Base-by-base conservation (phyloP, 2,329 filamentous ascomycete genomes). In the Ophiostoma quercus region DNA sequence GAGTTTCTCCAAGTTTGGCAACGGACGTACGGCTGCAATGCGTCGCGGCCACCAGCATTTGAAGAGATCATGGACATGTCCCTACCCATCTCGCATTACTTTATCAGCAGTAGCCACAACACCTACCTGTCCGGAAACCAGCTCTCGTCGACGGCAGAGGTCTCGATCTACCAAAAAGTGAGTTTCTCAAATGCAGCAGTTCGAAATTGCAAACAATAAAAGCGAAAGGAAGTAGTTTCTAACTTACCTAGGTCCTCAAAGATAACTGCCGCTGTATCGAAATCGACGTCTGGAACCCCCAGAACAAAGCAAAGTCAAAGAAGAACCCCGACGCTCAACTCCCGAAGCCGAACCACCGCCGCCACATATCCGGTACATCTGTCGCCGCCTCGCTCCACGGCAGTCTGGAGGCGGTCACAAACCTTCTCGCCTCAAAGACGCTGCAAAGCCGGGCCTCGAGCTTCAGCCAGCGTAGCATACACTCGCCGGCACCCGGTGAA, bases 71-170 rank as follows among this genome's bases (percentile, higher is more conserved):
- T 86, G 71, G 89, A 93, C 76, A 77, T 88, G 41, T 85, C 84
- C 0, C 86, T 85, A 68, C 91, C 92, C 3, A 84, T 96, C 71
- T 92, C 90, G 66, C 92, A 96, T 77, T 97, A 97, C 81, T 97
- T 92, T 78, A 94, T 97, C 77, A 96, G 90, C 72, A 96, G 92
- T 74, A 97, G 92, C 76, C 94, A 97, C 82, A 97, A 97, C 77
- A 97, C 94, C 0, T 97, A 97, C 78, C 82, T 97, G 60, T 89
- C 89, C 1, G 94, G 94, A 1, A 93, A 96, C 75, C 94, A 97
- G 79, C 83, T 95, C 57, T 89, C 87, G 71, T 92, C 92, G 66
- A 87, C 88, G 71, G 90, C 91, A 71, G 92, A 90, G 37, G 87
- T 90, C 0, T 88, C 93, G 70, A 88, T 90, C 14, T 97, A 97